phyloP scores from a whole-genome alignment of 805 yeast genomes.

The Wickerhamiella parazyma region DNA sequence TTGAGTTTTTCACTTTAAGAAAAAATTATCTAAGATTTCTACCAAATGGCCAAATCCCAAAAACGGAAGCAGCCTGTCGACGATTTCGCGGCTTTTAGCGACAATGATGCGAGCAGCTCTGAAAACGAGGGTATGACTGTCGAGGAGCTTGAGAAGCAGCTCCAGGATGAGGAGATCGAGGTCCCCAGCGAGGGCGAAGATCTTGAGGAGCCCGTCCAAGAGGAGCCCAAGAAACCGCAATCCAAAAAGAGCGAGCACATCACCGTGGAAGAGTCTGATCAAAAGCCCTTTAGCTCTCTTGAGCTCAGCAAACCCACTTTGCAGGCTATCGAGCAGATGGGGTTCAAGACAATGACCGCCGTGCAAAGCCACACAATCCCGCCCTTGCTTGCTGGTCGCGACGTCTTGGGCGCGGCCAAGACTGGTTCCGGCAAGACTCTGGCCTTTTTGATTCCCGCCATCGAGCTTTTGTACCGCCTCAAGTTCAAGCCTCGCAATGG shows the following conservation, averaged over 20 bases:
- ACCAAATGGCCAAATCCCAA: not conserved
- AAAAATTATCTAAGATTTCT: not conserved
- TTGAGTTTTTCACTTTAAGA: not conserved
- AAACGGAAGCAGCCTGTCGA: constrained; percentile 1
- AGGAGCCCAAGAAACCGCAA: constrained; percentile 12
- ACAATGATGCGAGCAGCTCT: not conserved
- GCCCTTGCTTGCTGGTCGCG: constrained; percentile 90
- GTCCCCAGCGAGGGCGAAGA: constrained; percentile 23
- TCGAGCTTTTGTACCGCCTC: constrained; percentile 77
- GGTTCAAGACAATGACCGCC: constrained; percentile 80
- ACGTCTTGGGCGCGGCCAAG: constrained; percentile 98
- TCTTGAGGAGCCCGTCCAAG: constrained; percentile 18
- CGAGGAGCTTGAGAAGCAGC: constrained; percentile 17
- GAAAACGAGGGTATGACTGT: constrained; percentile 14
- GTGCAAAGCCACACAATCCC: constrained; percentile 96
- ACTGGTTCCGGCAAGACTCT: constrained; percentile 98
- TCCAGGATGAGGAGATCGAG: constrained; percentile 15
- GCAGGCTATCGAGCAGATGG: constrained; percentile 75
- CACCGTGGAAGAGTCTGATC: constrained; percentile 13
- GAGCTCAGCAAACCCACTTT: constrained; percentile 70
- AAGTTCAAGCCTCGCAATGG: constrained; percentile 97
- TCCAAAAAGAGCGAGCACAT: constrained; percentile 8
- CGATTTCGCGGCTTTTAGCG: not conserved
- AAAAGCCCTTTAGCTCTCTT: constrained; percentile 34
- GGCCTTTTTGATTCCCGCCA: constrained; percentile 91